These are phyloP conservation scores for Epichloe uncinata DNA, from an alignment of 2,329 filamentous ascomycete genomes.

Conservation along the genomic window DNA sequence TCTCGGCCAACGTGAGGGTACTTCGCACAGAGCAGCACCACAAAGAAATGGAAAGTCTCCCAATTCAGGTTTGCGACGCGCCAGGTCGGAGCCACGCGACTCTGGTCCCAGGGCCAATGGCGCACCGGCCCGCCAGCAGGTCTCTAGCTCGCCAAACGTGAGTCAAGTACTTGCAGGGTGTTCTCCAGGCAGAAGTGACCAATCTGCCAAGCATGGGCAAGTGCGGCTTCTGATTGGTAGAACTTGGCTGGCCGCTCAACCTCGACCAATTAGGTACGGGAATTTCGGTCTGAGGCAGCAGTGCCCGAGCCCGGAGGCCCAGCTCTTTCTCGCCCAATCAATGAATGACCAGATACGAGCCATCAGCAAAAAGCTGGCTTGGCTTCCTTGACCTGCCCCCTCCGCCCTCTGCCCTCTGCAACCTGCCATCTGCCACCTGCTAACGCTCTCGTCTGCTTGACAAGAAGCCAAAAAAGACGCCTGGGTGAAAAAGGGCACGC, in stretches of 20 bases:
- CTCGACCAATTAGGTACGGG: conserved; percentile 16
- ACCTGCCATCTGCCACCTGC: conserved; percentile 10
- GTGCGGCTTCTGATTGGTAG: conserved; percentile 16
- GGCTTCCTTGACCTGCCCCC: conserved; percentile 4
- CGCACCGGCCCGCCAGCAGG: neutral
- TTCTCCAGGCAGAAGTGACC: too few relatives aligned
- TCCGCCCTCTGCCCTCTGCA: neutral
- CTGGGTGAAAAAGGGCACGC: conserved; percentile 19
- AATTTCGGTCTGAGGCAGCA: conserved; percentile 25
- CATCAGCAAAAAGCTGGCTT: conserved; percentile 14
- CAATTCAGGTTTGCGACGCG: conserved; percentile 13
- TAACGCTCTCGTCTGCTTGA: conserved; percentile 6
- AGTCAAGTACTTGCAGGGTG: too few relatives aligned
- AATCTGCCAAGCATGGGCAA: neutral
- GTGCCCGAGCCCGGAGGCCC: conserved; percentile 6
- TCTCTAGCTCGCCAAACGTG: too few relatives aligned
- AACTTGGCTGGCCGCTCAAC: conserved; percentile 12
- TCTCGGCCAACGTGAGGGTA: neutral
- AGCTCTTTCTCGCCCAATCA: neutral
- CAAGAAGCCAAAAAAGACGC: conserved; percentile 3
- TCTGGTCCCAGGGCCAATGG: neutral
- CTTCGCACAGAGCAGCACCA: neutral
- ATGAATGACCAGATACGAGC: neutral
- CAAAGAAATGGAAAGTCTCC: neutral
- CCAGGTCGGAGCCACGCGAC: neutral